Conservation (phyloP, 176 grass and related monocot species). For the Cenchrus americanus region DNA sequence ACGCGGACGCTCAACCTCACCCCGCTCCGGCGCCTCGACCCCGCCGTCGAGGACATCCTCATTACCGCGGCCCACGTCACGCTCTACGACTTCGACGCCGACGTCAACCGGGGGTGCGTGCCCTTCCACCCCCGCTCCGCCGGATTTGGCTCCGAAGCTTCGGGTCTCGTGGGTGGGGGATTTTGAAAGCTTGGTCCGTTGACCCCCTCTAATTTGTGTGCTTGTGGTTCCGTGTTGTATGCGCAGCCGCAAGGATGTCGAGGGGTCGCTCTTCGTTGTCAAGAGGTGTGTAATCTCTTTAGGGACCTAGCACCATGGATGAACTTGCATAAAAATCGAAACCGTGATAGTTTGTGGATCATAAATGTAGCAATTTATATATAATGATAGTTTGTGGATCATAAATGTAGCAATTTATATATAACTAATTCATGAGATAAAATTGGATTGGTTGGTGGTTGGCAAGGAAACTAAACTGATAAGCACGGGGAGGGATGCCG, state of each 20-base stretch:
- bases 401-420: no score
- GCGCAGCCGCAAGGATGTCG: slow-evolving; percentile 78
- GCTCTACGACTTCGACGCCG: slow-evolving; percentile 67
- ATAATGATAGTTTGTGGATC: no score
- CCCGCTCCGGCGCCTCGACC: slow-evolving; percentile 65
- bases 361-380: not conserved
- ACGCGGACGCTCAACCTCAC: slow-evolving; percentile 70
- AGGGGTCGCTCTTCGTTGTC: slow-evolving; percentile 75
- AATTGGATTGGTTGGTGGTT: not conserved
- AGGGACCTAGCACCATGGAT: not conserved
- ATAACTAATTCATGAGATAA: not conserved
- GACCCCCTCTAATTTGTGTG: not conserved
- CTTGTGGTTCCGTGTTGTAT: not conserved
- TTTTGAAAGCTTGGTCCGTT: not conserved
- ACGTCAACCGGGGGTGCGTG: slow-evolving; percentile 61
- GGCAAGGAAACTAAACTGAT: not conserved
- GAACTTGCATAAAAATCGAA: no score
- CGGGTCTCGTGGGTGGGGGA: not conserved
- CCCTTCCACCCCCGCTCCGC: not conserved
- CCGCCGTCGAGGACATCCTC: slow-evolving; percentile 64
- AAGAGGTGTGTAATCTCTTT: slow-evolving; percentile 48
- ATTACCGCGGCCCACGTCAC: slow-evolving; percentile 67
- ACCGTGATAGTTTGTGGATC: not conserved
- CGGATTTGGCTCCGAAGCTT: not conserved
- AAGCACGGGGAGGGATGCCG: no score